Evolutionary conservation across 129 eudicot species (phyloP).

Genomic region (Cynara cardunculus): DNA sequence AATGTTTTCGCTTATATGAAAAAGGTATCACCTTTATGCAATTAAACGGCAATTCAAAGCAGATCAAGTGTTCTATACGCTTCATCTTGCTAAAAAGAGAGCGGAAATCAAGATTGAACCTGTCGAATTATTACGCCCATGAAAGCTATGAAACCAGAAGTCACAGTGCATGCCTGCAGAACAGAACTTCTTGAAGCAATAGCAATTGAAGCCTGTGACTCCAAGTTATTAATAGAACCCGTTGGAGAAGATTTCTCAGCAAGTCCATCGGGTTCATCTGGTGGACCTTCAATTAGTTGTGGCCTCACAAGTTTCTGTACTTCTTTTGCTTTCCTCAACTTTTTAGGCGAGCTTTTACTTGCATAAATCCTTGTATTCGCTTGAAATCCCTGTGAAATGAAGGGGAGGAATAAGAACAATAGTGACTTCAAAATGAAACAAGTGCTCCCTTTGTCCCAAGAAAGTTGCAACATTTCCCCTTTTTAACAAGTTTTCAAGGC

Average conservation of each 20-base stretch:
- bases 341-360: constrained; percentile 45
- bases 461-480: background rate
- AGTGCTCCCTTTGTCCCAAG: background rate
- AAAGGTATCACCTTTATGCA: too few relatives aligned
- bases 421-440: background rate
- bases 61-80: background rate
- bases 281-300: constrained; percentile 21
- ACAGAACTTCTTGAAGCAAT: constrained; percentile 70
- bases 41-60: background rate
- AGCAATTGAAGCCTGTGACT: constrained; percentile 25
- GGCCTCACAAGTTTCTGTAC: constrained; percentile 23
- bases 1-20: too few relatives aligned
- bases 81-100: background rate
- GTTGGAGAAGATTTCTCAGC: constrained; percentile 9
- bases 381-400: constrained; percentile 31
- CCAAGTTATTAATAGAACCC: constrained; percentile 35
- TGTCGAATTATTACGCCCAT: constrained; percentile 67
- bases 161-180: constrained; percentile 78
- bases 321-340: constrained; percentile 41
- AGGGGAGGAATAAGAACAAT: background rate
- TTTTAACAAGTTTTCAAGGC: background rate
- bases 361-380: constrained; percentile 44
- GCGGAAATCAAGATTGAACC: constrained; percentile 38
- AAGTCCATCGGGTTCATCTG: constrained; percentile 29
- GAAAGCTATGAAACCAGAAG: constrained; percentile 64